Evolutionary conservation across 208 protist genomes (phyloP), one percentile per base, ranked within the genome.

Genomic region (Crithidia bombi): DNA sequence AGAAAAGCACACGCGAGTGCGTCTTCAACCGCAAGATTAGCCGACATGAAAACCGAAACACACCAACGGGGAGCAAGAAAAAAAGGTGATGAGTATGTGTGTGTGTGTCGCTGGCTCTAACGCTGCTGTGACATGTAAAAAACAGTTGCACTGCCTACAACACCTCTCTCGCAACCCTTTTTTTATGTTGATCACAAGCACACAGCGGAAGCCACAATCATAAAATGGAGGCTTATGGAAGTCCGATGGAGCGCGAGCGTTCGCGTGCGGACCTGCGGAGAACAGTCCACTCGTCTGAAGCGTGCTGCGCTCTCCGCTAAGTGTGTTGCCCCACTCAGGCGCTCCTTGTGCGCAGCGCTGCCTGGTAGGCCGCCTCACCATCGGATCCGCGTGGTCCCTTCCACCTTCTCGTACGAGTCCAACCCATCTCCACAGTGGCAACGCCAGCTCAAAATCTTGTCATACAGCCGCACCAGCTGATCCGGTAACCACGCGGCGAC

Each of bases 251-350:
- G 52, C 36, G 15, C 68, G 51, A 38, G 68, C 59, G n/a, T 19
- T 75, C 76, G 21, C 81, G 54, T 39, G 65, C 76, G 4, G 32
- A n/a, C 51, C 32, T 74, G 69, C 19, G n/a, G 86, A 88, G 71
- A 85, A 92, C 87, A 92, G 86, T n/a, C 87, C 87, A 92, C 35
- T 78, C 62, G 0, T 83, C 65, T 19, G 73, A 55, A 0, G 63
- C 78, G 11, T 69, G 65, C 36, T 74, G 63, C 47, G 21, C 59
- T 17, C 70, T 32, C 11, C 57, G 49, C 30, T 69, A 41, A 33
- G 69, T 70, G 9, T 69, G 64, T 17, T 54, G 47, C n/a, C 3
- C 52, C 79, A 19, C 62, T 72, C 21, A 50, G 23, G 11, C 66
- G 43, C 41, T 75, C 63, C 57, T 85, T 85, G 33, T 63, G 75